Evolutionary conservation across 2,329 filamentous ascomycete species (phyloP).

Genomic region (Penicillium sclerotigenum): DNA sequence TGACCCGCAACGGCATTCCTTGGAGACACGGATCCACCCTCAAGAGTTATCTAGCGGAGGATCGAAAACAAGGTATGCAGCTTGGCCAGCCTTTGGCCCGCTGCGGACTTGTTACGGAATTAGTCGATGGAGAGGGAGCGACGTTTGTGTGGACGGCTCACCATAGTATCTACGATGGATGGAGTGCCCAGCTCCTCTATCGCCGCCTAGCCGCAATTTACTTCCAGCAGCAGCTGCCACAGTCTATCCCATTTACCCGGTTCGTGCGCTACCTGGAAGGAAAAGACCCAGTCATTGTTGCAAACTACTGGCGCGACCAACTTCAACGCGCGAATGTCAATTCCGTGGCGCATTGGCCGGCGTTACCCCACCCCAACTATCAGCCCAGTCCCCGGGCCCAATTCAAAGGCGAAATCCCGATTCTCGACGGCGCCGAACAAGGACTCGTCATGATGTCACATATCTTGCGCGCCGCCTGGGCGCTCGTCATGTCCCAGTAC

Average conservation of each 20-base stretch:
- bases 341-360: background rate
- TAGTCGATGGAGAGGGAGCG: background rate
- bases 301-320: background rate
- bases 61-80: background rate
- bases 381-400: background rate
- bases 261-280: background rate
- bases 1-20: background rate
- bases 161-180: background rate
- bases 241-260: background rate
- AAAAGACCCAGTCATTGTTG: background rate
- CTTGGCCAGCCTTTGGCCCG: background rate
- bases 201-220: background rate
- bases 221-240: background rate
- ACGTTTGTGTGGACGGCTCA: background rate
- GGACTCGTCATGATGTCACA: background rate
- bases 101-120: background rate
- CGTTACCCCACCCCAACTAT: background rate
- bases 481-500: constrained; percentile 33
- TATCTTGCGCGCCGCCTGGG: constrained; percentile 36
- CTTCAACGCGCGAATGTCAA: background rate
- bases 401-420: background rate
- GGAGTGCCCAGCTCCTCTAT: background rate
- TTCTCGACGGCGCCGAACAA: background rate
- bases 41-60: background rate
- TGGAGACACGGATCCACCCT: background rate